Evolutionary conservation across 78 protist genomes (phyloP).

Genomic region (Dictyostelium firmibasis): DNA sequence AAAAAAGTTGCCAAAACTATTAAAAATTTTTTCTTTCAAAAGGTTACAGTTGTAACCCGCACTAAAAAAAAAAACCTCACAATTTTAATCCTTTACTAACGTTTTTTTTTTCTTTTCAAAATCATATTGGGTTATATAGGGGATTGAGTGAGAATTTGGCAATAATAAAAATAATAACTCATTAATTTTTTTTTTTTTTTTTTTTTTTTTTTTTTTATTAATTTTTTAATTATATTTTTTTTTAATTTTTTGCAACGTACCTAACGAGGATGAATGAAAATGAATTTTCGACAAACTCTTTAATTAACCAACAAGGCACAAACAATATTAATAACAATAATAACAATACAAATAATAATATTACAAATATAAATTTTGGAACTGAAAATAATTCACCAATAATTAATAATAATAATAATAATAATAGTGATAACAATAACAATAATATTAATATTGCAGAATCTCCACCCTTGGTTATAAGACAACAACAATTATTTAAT

Average conservation of each 20-base stretch:
- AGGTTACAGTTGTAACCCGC: background rate
- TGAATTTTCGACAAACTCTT: slow-evolving; percentile 5
- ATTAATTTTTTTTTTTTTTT: too few relatives aligned
- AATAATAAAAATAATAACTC: background rate
- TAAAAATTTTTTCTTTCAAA: background rate
- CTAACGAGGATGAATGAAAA: background rate
- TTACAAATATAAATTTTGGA: background rate
- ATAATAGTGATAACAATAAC: background rate
- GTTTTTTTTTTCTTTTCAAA: background rate
- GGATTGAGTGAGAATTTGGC: background rate
- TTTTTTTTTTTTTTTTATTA: too few relatives aligned
- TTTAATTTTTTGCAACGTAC: background rate
- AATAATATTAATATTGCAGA: background rate
- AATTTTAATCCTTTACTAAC: background rate
- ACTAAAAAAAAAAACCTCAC: background rate
- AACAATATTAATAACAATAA: background rate
- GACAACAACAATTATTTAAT: background rate
- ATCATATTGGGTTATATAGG: background rate
- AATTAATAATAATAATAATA: background rate
- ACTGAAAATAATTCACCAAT: background rate
- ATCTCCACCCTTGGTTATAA: background rate
- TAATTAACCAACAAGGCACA: background rate
- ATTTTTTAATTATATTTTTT: too few relatives aligned
- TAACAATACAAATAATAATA: background rate
- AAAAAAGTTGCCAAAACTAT: background rate